Percentiles rank a stretch among this genome's conserved stretches.
Evolutionary conservation across 2,329 filamentous ascomycete species (phyloP).

Genomic region (Fusarium ramigenum): DNA sequence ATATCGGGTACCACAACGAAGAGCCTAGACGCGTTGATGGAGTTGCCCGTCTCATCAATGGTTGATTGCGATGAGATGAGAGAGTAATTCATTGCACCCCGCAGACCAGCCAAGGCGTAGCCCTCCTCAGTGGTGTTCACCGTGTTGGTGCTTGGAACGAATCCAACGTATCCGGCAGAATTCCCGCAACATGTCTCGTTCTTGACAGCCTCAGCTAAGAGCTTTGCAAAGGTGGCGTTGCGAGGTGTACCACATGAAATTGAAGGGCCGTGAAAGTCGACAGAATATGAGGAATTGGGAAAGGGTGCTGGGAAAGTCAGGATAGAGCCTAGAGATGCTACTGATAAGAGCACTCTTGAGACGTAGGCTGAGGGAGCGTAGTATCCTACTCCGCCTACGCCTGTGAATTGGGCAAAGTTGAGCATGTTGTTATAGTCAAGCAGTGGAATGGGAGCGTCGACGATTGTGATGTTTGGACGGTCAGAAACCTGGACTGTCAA

Average conservation of each 20-base stretch:
- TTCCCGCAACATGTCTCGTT: background rate
- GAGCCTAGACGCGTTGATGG: background rate
- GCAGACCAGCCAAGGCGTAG: background rate
- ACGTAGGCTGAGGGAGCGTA: background rate
- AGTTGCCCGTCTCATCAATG: background rate
- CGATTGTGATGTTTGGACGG: background rate
- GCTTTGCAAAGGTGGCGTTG: background rate
- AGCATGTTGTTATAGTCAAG: background rate
- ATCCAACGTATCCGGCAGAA: background rate
- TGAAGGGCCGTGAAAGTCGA: background rate
- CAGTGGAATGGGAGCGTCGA: background rate
- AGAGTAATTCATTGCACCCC: background rate
- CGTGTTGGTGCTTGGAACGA: background rate
- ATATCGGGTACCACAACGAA: background rate
- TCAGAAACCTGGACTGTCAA: background rate
- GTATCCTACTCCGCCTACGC: background rate
- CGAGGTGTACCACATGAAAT: background rate
- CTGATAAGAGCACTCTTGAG: background rate
- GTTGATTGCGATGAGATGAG: rapidly evolving
- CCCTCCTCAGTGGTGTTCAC: background rate
- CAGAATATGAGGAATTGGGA: slow-evolving; percentile 6
- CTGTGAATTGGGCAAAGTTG: background rate
- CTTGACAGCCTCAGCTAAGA: rapidly evolving
- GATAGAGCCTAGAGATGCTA: background rate
- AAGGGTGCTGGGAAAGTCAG: background rate